These are phyloP conservation scores for Microdochium nivale DNA, from an alignment of 2,329 filamentous ascomycete species.

Conservation along the genomic window DNA sequence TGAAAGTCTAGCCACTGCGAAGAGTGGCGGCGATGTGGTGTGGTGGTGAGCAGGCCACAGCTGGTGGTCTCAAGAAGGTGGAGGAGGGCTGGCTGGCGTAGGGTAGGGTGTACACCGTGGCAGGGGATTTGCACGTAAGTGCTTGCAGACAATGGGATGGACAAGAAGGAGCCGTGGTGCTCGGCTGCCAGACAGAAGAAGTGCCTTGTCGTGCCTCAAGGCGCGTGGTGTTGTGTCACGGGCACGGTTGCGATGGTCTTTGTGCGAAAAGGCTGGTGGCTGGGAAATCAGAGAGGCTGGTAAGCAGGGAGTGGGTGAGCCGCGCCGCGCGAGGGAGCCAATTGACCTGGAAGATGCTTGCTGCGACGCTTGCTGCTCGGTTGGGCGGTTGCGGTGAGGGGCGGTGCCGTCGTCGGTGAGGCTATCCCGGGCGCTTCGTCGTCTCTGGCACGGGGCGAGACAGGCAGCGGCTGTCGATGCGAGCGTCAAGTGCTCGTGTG, in stretches of 20 bases:
- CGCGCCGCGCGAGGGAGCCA: neutral
- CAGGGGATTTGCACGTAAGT: neutral
- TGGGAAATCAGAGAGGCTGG: neutral
- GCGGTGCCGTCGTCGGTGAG: neutral
- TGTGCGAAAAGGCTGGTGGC: neutral
- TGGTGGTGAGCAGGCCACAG: neutral
- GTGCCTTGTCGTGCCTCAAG: neutral
- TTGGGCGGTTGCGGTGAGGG: neutral
- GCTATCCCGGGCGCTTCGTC: neutral
- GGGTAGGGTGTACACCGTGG: neutral
- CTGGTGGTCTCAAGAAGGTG: neutral
- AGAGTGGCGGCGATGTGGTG: neutral
- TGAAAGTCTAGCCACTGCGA: constrained; percentile 18
- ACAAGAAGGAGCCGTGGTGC: neutral
- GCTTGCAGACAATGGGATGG: neutral
- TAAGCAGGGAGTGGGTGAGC: neutral
- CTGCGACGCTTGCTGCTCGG: neutral
- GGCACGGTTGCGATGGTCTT: neutral
- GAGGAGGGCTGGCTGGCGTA: neutral
- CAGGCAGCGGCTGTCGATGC: neutral
- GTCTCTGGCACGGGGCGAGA: neutral
- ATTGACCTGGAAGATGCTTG: neutral
- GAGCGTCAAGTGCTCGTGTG: too few relatives aligned
- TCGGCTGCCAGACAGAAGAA: neutral
- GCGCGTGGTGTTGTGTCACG: neutral